A percentile compares a stretch with the other conserved stretches of the same genome.
Conservation (phyloP, 805 yeast genomes). For the Cyberlindnera japonica region DNA sequence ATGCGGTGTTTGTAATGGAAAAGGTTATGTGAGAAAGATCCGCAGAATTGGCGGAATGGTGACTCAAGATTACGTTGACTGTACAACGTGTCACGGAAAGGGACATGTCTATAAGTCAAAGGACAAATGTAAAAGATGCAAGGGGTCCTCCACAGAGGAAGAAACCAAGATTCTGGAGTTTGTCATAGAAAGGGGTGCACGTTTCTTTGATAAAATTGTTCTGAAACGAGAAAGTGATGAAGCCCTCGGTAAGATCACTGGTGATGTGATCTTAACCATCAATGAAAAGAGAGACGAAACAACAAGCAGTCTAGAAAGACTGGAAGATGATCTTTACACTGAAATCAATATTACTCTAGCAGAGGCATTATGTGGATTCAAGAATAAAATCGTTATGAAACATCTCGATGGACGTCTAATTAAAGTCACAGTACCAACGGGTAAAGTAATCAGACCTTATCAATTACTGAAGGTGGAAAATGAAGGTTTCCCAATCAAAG, state of each 20-base stretch:
- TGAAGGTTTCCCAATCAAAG: slow-evolving; percentile 80
- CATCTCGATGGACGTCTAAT: slow-evolving; percentile 81
- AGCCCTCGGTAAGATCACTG: slow-evolving; percentile 65
- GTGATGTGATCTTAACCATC: slow-evolving; percentile 69
- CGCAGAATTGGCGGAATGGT: slow-evolving; percentile 69
- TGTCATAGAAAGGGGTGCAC: slow-evolving; percentile 68
- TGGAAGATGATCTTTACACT: slow-evolving; percentile 62
- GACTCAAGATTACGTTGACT: slow-evolving; percentile 56
- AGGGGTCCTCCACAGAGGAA: slow-evolving; percentile 56
- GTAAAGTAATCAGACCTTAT: slow-evolving; percentile 79
- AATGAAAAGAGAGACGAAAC: slow-evolving; percentile 35
- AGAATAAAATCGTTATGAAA: slow-evolving; percentile 53
- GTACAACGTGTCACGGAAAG: slow-evolving; percentile 66
- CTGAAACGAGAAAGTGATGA: slow-evolving; percentile 75
- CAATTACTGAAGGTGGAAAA: slow-evolving; percentile 57
- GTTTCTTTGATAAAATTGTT: slow-evolving; percentile 55
- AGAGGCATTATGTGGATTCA: slow-evolving; percentile 85
- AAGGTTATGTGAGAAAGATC: slow-evolving; percentile 58
- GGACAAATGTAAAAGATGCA: slow-evolving; percentile 76
- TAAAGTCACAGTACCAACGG: slow-evolving; percentile 61
- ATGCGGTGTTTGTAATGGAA: slow-evolving; percentile 72
- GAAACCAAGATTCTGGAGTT: slow-evolving; percentile 75
- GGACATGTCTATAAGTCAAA: slow-evolving; percentile 60
- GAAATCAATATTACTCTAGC: slow-evolving; percentile 58
- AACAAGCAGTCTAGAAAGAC: slow-evolving; percentile 46